Conservation (phyloP, 768 basidiomycete species). For the Leccinum boreale region DNA sequence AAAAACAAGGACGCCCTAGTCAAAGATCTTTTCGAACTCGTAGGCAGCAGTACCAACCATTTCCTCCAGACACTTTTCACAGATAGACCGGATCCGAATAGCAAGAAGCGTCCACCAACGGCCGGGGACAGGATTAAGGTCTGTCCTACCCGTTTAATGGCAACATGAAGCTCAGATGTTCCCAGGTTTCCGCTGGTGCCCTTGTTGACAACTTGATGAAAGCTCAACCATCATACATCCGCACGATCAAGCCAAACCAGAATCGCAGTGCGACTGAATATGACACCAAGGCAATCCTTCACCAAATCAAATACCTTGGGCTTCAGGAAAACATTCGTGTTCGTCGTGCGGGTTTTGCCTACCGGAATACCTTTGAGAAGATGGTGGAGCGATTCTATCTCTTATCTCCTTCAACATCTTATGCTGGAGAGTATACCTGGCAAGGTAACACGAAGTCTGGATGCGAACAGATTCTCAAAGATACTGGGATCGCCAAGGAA, state of each 20-base stretch:
- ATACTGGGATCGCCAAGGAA: slow-evolving; percentile 92
- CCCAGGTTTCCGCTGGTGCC: slow-evolving; percentile 85
- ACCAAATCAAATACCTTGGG: slow-evolving; percentile 99
- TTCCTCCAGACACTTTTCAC: slow-evolving; percentile 91
- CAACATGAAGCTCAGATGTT: not conserved
- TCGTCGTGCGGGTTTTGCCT: slow-evolving; percentile 95
- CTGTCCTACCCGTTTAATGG: not conserved
- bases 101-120: slow-evolving; percentile 97
- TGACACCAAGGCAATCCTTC: slow-evolving; percentile 90
- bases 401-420: slow-evolving; percentile 90
- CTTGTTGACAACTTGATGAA: slow-evolving; percentile 98
- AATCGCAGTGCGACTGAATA: slow-evolving; percentile 92
- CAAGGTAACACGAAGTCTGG: slow-evolving; percentile 85
- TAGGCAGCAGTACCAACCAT: slow-evolving; percentile 73
- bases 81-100: slow-evolving; percentile 92
- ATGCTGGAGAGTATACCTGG: slow-evolving; percentile 99
- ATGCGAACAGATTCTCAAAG: slow-evolving; percentile 88
- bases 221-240: slow-evolving; percentile 95
- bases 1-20: slow-evolving; percentile 98
- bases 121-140: slow-evolving; percentile 98
- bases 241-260: slow-evolving; percentile 99
- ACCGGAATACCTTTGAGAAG: slow-evolving; percentile 97
- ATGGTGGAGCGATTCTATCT: slow-evolving; percentile 99
- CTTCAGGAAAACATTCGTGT: slow-evolving; percentile 98
- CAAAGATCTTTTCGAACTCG: slow-evolving; percentile 90